Conservation (phyloP, 2,329 filamentous ascomycete species). For the Bretziella fagacearum region DNA sequence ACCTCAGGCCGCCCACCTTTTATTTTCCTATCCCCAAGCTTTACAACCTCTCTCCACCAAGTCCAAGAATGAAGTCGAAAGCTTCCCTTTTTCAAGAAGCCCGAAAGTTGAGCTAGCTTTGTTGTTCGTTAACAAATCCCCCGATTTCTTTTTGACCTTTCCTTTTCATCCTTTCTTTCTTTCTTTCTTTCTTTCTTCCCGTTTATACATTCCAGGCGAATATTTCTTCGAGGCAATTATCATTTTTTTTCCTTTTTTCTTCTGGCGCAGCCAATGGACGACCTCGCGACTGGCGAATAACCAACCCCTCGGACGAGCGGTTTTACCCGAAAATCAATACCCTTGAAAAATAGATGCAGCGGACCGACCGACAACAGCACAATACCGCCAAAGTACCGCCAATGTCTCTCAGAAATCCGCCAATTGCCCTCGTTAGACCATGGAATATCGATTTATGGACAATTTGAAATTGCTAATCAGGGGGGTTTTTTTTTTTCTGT, state of each 20-base stretch:
- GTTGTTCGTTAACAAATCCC: too few species aligned
- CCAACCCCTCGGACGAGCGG: neutral
- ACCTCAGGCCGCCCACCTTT: neutral
- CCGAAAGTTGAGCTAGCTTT: too few species aligned
- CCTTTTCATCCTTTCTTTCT: too few species aligned
- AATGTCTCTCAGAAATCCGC: neutral
- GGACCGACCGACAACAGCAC: neutral
- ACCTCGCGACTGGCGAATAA: neutral
- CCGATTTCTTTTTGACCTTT: too few species aligned
- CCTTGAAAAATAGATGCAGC: constrained; percentile 2
- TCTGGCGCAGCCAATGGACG: neutral
- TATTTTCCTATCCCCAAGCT: neutral
- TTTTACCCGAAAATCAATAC: too few species aligned
- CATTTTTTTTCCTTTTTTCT: constrained; percentile 14
- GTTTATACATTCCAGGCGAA: too few species aligned
- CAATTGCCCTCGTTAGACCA: neutral
- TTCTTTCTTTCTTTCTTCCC: too few species aligned
- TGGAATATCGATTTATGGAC: neutral
- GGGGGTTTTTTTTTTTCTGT: neutral
- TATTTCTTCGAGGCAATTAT: neutral
- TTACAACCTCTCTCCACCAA: neutral
- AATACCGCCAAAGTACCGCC: neutral
- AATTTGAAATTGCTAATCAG: neutral
- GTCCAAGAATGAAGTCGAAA: too few species aligned
- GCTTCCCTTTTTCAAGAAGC: too few species aligned